Percentiles rank a stretch among this genome's conserved stretches.
These are phyloP conservation scores for Cercospora zeina DNA, from an alignment of 2,329 filamentous ascomycete species.

Conservation along the genomic window DNA sequence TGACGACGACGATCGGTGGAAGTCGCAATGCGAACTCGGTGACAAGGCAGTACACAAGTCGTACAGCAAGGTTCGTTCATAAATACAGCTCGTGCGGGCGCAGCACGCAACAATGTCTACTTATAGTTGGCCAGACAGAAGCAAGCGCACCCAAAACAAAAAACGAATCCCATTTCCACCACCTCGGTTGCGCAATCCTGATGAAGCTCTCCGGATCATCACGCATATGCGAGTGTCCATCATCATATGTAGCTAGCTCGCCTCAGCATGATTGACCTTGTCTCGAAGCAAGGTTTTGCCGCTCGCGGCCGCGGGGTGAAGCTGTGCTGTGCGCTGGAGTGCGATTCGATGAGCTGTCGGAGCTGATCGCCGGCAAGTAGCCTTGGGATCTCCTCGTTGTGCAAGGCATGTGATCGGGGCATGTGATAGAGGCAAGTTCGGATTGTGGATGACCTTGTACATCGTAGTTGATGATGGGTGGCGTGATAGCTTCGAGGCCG, in stretches of 20 bases:
- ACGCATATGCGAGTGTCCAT: neutral
- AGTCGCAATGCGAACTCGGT: neutral
- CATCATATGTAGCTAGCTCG: neutral
- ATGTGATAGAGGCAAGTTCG: neutral
- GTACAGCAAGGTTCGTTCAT: neutral
- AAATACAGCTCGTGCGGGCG: neutral
- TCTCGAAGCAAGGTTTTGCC: neutral
- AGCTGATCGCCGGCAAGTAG: neutral
- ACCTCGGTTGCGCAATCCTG: conserved; percentile 2
- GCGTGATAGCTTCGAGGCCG: neutral
- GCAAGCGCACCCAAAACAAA: conserved; percentile 2
- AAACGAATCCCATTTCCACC: neutral
- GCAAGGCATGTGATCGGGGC: neutral
- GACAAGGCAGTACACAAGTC: neutral
- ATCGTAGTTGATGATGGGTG: neutral
- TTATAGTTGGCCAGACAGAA: neutral
- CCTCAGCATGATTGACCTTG: neutral
- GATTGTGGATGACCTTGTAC: neutral
- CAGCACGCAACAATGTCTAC: neutral
- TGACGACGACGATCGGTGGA: neutral
- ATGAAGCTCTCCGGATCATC: neutral
- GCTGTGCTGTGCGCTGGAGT: neutral
- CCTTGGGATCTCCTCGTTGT: neutral
- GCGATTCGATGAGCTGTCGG: neutral
- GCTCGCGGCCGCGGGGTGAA: neutral